Conservation (phyloP, 2,329 filamentous ascomycete species). For the Phaeosphaeria sp. region DNA sequence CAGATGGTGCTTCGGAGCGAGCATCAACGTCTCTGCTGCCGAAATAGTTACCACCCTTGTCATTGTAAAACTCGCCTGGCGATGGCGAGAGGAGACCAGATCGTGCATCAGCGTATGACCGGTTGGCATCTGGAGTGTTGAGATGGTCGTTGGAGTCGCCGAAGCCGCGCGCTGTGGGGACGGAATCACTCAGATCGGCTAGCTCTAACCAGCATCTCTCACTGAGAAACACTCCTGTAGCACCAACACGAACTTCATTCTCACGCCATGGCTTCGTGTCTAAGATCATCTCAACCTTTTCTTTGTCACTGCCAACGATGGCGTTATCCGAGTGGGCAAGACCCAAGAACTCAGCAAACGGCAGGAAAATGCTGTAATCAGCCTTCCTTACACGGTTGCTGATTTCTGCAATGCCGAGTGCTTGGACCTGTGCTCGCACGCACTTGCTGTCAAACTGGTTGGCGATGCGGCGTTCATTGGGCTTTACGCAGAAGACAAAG, state of each 20-base stretch:
- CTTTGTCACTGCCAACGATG: constrained; percentile 88
- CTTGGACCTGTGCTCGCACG: constrained; percentile 91
- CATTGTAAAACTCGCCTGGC: constrained; percentile 71
- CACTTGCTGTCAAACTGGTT: constrained; percentile 99
- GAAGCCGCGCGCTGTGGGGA: constrained; percentile 55
- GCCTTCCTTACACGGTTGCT: constrained; percentile 90
- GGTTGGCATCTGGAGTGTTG: constrained; percentile 61
- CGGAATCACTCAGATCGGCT: constrained; percentile 68
- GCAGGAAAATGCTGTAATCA: constrained; percentile 94
- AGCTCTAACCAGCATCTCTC: constrained; percentile 96
- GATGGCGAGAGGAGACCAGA: constrained; percentile 62
- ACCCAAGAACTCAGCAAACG: constrained; percentile 93
- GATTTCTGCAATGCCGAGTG: constrained; percentile 95
- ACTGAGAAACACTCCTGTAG: constrained; percentile 93
- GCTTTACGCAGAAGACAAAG: constrained; percentile 96
- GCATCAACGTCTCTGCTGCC: constrained; percentile 78
- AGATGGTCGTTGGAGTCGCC: constrained; percentile 56
- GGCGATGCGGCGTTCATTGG: constrained; percentile 94
- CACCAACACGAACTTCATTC: constrained; percentile 89
- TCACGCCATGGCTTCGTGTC: constrained; percentile 91
- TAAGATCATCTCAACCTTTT: constrained; percentile 89
- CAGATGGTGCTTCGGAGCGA: constrained; percentile 93
- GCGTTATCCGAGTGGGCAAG: constrained; percentile 83
- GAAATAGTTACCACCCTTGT: constrained; percentile 85
- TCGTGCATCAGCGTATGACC: constrained; percentile 65